Conservation (phyloP, 1,284 basidiomycete species). For the Malassezia globosa region DNA sequence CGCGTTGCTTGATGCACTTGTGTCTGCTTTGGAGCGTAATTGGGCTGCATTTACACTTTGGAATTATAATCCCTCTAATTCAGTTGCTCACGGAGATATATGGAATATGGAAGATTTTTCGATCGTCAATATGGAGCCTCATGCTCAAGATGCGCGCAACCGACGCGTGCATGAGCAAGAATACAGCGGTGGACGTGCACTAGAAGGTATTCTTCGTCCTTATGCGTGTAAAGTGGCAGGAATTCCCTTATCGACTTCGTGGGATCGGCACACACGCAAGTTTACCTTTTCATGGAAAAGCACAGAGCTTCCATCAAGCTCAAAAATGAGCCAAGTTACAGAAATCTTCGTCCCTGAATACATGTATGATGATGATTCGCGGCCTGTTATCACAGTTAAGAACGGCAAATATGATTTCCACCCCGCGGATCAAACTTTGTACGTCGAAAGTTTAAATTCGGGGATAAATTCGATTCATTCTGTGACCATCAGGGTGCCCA, state of each 20-base stretch:
- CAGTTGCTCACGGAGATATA: constrained; percentile 65
- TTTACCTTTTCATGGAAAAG: constrained; percentile 33
- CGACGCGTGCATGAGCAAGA: constrained; percentile 52
- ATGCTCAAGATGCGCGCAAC: constrained; percentile 12
- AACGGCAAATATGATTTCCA: constrained; percentile 4
- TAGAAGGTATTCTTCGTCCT: constrained; percentile 55
- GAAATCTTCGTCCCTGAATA: constrained; percentile 34
- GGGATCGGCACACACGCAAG: constrained; percentile 24
- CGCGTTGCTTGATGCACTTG: constrained; percentile 45
- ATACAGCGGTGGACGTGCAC: constrained; percentile 68
- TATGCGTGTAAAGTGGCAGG: constrained; percentile 46
- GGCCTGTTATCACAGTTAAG: background rate
- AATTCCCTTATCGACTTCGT: constrained; percentile 27
- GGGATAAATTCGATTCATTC: no score
- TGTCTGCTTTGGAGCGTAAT: constrained; percentile 42
- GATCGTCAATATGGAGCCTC: constrained; percentile 64
- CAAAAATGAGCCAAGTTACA: constrained; percentile 9
- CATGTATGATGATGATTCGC: constrained; percentile 12
- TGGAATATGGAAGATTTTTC: constrained; percentile 72
- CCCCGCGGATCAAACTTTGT: constrained; percentile 21
- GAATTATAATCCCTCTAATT: constrained; percentile 86
- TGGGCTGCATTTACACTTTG: constrained; percentile 54
- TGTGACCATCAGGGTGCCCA: no score
- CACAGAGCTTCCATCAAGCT: background rate
- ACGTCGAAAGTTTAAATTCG: background rate